Percentiles rank a stretch among this genome's conserved stretches.
phyloP scores from a whole-genome alignment of 1,139 yeast species.

The Yamadazyma atlantica region DNA sequence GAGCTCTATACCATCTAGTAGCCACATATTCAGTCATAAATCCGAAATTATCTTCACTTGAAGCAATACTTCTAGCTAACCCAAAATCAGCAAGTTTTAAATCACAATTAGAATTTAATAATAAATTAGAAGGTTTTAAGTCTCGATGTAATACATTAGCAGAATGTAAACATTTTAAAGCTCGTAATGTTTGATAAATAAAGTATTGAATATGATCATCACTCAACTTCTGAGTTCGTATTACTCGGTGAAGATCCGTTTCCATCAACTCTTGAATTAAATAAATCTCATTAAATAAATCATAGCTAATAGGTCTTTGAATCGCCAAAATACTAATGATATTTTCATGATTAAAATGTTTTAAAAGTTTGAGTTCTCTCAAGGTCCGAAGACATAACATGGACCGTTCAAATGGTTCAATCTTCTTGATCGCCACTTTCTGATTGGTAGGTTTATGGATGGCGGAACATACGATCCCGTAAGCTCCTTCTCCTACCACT shows the following conservation, averaged over 20 bases:
- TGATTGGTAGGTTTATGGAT: conserved; percentile 84
- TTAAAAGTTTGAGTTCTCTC: conserved; percentile 82
- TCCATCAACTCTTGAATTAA: conserved; percentile 95
- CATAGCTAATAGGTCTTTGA: conserved; percentile 79
- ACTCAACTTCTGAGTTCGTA: conserved; percentile 76
- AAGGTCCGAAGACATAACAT: conserved; percentile 90
- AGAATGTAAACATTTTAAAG: conserved; percentile 84
- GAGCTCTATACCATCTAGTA: conserved; percentile 96
- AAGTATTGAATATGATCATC: conserved; percentile 96
- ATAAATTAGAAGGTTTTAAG: conserved; percentile 83
- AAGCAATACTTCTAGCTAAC: conserved; percentile 58
- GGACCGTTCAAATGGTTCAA: conserved; percentile 89
- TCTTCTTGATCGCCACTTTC: conserved; percentile 92
- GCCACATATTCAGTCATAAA: conserved; percentile 96
- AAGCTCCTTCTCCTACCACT: conserved; percentile 97
- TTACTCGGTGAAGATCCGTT: conserved; percentile 89
- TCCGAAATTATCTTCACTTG: conserved; percentile 35
- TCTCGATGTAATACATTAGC: conserved; percentile 93
- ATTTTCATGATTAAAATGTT: conserved; percentile 88
- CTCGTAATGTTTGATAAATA: conserved; percentile 86
- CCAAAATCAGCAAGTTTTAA: conserved; percentile 95
- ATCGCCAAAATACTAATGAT: conserved; percentile 88
- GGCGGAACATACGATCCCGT: conserved; percentile 94
- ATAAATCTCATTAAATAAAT: conserved; percentile 81
- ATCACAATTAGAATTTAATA: conserved; percentile 90